Evolutionary conservation across 345 rosid genomes (phyloP).

Genomic region (Kandelia obovata): DNA sequence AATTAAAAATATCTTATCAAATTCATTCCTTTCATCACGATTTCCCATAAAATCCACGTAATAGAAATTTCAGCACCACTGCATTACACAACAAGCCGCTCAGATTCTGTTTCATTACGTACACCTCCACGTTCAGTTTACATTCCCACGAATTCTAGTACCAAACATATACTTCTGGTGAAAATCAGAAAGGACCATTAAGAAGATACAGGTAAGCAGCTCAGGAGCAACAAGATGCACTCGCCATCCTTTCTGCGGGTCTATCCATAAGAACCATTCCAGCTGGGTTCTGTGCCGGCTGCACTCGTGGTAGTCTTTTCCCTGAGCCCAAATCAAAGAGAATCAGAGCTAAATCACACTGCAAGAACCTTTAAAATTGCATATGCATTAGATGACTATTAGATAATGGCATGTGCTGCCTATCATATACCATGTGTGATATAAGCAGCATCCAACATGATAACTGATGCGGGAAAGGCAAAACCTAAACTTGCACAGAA

Average conservation of each 20-base stretch:
- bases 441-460: too few relatives aligned
- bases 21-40: too few relatives aligned
- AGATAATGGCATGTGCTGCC: too few relatives aligned
- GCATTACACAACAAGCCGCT: slow-evolving; percentile 27
- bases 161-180: slow-evolving; percentile 8
- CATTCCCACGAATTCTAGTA: slow-evolving; percentile 13
- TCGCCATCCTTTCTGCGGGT: slow-evolving; percentile 59
- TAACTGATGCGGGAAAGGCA: too few relatives aligned
- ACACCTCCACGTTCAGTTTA: slow-evolving; percentile 19
- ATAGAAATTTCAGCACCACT: slow-evolving; percentile 1
- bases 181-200: slow-evolving; percentile 21
- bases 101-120: slow-evolving; percentile 20
- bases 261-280: slow-evolving; percentile 91
- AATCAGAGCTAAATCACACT: background rate
- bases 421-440: too few relatives aligned
- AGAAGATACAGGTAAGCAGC: slow-evolving; percentile 24
- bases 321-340: slow-evolving; percentile 42
- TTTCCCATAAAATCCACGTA: too few relatives aligned
- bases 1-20: too few relatives aligned
- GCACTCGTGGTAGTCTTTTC: slow-evolving; percentile 76
- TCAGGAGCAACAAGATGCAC: slow-evolving; percentile 81
- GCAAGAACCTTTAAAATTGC: background rate
- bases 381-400: too few relatives aligned
- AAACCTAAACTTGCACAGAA: too few relatives aligned
- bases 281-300: slow-evolving; percentile 73